phyloP scores from a whole-genome alignment of 371 early-diverging fungal genomes.

The Mucor piriformis region DNA sequence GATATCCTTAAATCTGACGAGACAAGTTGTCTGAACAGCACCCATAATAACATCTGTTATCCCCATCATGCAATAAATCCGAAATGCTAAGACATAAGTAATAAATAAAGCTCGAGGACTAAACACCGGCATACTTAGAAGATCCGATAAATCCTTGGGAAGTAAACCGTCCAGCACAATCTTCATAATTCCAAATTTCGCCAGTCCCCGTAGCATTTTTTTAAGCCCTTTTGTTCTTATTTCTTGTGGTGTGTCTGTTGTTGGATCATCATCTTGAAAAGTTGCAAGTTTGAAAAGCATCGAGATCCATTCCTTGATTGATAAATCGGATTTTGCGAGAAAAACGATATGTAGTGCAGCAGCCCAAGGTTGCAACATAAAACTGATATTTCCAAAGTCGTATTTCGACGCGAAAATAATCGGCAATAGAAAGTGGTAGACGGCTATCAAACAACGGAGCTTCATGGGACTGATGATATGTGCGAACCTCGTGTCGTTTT shows the following conservation, averaged over 20 bases:
- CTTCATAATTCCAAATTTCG: slow-evolving; percentile 15
- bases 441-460: slow-evolving; percentile 1
- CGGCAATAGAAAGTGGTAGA: slow-evolving; percentile 19
- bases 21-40: slow-evolving; percentile 11
- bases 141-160: slow-evolving; percentile 5
- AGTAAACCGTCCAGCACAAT: slow-evolving; percentile 1
- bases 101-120: slow-evolving; percentile 7
- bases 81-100: slow-evolving; percentile 14
- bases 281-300: slow-evolving; percentile 4
- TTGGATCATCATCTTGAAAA: slow-evolving; percentile 20
- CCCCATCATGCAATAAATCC: slow-evolving; percentile 26
- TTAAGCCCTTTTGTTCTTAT: slow-evolving; percentile 7
- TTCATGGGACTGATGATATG: background rate
- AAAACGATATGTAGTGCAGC: slow-evolving; percentile 16
- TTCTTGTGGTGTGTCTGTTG: background rate
- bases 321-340: slow-evolving; percentile 5
- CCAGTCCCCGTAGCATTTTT: slow-evolving; percentile 8
- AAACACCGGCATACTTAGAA: slow-evolving; percentile 11
- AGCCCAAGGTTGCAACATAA: slow-evolving; percentile 25
- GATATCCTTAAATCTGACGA: slow-evolving; percentile 18
- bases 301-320: slow-evolving; percentile 2
- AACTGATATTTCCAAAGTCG: slow-evolving; percentile 21
- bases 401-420: slow-evolving; percentile 10
- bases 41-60: slow-evolving; percentile 25
- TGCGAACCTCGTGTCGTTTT: slow-evolving; percentile 8